A percentile compares a stretch with the other conserved stretches of the same genome.
Conservation (phyloP, 371 early-diverging fungal genomes). For the Lichtheimia hyalospora region DNA sequence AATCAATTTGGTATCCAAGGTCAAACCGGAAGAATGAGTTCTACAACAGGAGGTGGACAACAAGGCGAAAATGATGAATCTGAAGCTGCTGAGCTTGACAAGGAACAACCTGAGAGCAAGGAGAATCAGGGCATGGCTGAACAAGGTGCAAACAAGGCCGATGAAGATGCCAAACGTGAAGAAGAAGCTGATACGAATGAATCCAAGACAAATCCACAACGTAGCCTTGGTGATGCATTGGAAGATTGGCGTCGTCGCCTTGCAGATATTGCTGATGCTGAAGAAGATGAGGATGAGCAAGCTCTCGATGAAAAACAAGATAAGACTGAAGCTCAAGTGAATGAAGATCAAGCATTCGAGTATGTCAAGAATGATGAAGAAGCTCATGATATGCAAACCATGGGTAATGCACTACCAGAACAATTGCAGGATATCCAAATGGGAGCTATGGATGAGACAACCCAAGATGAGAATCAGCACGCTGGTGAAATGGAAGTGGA, state of each 20-base stretch:
- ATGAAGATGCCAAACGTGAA: conserved; percentile 28
- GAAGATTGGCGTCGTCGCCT: conserved; percentile 88
- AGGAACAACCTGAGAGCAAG: conserved; percentile 26
- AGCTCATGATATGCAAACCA: conserved; percentile 73
- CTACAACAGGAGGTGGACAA: conserved; percentile 40
- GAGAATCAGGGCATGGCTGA: conserved; percentile 43
- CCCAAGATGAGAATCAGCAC: conserved; percentile 46
- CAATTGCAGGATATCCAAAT: conserved; percentile 67
- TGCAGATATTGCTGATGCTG: conserved; percentile 59
- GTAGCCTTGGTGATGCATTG: conserved; percentile 87
- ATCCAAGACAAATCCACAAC: conserved; percentile 63
- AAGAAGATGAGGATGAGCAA: conserved; percentile 52
- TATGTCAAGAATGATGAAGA: conserved; percentile 77
- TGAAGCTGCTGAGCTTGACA: conserved; percentile 32
- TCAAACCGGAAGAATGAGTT: conserved; percentile 57
- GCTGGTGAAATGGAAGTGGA: conserved; percentile 64
- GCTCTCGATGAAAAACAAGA: conserved; percentile 47
- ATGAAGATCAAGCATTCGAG: conserved; percentile 69
- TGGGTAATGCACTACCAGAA: conserved; percentile 75
- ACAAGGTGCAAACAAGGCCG: conserved; percentile 42
- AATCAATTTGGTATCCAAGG: conserved; percentile 73
- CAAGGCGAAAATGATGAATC: conserved; percentile 34
- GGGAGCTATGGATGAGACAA: conserved; percentile 57
- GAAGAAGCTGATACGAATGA: conserved; percentile 30
- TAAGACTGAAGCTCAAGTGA: conserved; percentile 50